These are phyloP conservation scores for Neocucurbitaria cava DNA, from an alignment of 2,329 filamentous ascomycete species.

Conservation along the genomic window DNA sequence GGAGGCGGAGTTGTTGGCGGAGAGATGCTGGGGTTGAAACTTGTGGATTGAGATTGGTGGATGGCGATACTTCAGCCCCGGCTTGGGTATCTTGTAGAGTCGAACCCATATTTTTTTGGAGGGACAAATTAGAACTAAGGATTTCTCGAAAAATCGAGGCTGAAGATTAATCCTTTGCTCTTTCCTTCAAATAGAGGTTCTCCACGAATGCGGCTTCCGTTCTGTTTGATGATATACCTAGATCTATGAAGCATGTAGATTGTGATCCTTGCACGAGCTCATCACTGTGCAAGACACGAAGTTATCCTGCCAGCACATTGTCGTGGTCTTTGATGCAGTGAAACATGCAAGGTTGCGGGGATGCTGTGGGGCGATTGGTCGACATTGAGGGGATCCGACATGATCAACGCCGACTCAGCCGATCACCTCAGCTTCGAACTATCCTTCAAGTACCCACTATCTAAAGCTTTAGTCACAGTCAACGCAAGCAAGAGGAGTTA, in stretches of 20 bases:
- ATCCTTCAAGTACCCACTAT: neutral
- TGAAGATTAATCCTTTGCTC: neutral
- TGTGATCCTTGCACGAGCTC: neutral
- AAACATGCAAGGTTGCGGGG: constrained; percentile 10
- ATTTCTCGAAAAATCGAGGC: neutral
- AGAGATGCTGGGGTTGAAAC: constrained; percentile 19
- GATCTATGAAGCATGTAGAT: too few species aligned
- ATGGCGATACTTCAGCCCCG: too few species aligned
- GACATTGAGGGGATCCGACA: constrained; percentile 18
- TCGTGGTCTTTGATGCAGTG: neutral
- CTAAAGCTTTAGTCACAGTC: too few species aligned
- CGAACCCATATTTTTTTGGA: too few species aligned
- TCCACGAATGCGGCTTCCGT: too few species aligned
- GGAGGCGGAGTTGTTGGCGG: constrained; percentile 25
- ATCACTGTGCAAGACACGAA: neutral
- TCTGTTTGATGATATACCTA: too few species aligned
- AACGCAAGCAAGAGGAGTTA: neutral
- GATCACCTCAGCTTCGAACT: constrained; percentile 1
- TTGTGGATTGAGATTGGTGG: too few species aligned
- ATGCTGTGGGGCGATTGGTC: constrained; percentile 8
- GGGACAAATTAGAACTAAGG: neutral
- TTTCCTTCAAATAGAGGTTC: neutral
- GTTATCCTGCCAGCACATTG: neutral
- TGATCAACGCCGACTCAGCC: neutral
- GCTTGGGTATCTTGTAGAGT: too few species aligned